Evolutionary conservation across 2,329 filamentous ascomycete species (phyloP).

Genomic region (Keithomyces neogunnii): DNA sequence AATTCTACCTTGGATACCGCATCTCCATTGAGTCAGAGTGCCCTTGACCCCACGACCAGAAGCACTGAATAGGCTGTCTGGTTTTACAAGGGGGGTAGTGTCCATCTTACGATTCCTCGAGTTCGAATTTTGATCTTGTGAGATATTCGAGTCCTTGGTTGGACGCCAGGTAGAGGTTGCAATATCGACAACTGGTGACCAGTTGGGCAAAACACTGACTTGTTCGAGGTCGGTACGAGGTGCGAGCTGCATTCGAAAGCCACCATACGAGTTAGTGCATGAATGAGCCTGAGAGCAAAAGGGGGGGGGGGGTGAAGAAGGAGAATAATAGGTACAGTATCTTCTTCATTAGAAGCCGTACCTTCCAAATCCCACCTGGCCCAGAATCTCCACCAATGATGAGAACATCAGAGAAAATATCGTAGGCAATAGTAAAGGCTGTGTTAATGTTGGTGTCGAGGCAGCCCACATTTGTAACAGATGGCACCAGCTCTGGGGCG

Average conservation of each 20-base stretch:
- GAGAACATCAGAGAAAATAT: conserved; percentile 64
- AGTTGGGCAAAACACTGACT: conserved; percentile 48
- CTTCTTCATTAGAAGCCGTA: conserved; percentile 20
- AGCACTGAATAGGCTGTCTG: conserved; percentile 56
- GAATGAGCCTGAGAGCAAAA: not conserved
- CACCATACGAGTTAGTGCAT: not conserved
- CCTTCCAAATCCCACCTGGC: conserved; percentile 67
- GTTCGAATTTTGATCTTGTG: not conserved
- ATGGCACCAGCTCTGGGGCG: conserved; percentile 44
- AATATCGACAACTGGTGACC: conserved; percentile 51
- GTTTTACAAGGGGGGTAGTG: conserved; percentile 16
- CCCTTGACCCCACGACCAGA: conserved; percentile 56
- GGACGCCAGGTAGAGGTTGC: conserved; percentile 21
- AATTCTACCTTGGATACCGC: conserved; percentile 62
- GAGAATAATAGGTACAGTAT: not conserved
- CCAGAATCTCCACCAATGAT: conserved; percentile 72
- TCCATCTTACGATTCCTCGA: conserved; percentile 4
- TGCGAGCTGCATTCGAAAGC: conserved; percentile 31
- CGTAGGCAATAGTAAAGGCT: conserved; percentile 71
- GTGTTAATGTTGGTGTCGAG: conserved; percentile 67
- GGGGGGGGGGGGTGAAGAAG: not conserved
- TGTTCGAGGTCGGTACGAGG: conserved; percentile 42
- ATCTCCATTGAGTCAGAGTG: conserved; percentile 58
- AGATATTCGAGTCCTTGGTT: not conserved
- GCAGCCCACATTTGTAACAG: conserved; percentile 51